Evolutionary conservation across 2,329 filamentous ascomycete genomes (phyloP), one percentile per base, ranked within the genome.

Genomic region (Teratosphaeria viscida): DNA sequence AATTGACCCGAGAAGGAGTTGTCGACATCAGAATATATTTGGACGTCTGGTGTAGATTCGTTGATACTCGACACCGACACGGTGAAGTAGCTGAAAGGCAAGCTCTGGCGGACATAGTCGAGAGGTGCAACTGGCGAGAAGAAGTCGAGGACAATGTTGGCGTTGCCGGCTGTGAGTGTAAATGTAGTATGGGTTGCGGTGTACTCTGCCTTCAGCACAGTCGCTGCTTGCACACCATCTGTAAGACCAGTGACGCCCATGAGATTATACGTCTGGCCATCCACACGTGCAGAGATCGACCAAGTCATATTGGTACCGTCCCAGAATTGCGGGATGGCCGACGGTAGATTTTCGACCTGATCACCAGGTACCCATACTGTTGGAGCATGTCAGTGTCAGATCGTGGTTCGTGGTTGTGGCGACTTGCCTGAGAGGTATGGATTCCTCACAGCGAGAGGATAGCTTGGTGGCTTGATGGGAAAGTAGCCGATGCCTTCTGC

Each of bases 61-160:
- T 62, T 61, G 5, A 62, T 62, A 1, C 60, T 65, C 5, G 64
- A 65, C 1, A 72, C 68, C 23, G 71, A 67, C 16, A 77, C 73
- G 0, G 74, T 78, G 57, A 78, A 64, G 59, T 77, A 78, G 59
- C 73, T 71, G 63, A 77, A 78, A 37, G 76, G 76, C 55, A 77
- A 69, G 8, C 75, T 77, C 58, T 78, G 76, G 16, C 76, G 72
- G 4, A 74, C 57, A 59, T 76, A 74, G 62, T 77, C 72, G 1
- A 70, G 70, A 2, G 75, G 75, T 3, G 74, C 75, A 4, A 78
- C 72, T 0, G 76, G 76, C 14, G 76, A 78, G 60, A 78, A 74
- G 61, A 78, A 78, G 61, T 78, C 76, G 35, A 78, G 61, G 0
- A 66, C 71, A 39, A 78, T 67, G 11, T 58, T 68, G 6, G 71